phyloP scores from a whole-genome alignment of 2,329 filamentous ascomycete genomes.

The Dryadomyces sulphureus region DNA sequence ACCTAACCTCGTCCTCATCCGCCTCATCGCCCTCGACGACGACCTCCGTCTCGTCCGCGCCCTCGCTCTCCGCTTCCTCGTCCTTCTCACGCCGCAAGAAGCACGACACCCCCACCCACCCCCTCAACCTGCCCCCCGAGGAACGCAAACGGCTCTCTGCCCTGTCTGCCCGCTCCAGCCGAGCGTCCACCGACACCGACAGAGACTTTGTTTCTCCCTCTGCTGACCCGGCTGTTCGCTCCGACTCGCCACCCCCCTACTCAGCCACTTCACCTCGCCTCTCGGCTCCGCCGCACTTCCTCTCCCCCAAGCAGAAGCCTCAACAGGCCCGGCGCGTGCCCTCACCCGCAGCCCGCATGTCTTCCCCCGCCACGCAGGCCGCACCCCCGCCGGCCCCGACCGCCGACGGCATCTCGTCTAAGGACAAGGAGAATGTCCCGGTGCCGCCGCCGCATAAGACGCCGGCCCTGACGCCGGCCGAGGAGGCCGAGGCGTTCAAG shows the following conservation, averaged over 20 bases:
- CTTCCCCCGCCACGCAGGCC: constrained; percentile 13
- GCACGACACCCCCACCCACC: constrained; percentile 57
- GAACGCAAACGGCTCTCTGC: constrained; percentile 64
- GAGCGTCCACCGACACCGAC: constrained; percentile 66
- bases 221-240: constrained; percentile 20
- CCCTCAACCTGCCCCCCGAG: constrained; percentile 80
- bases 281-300: not conserved
- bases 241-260: constrained; percentile 22
- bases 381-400: constrained; percentile 17
- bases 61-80: not conserved
- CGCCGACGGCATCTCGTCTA: constrained; percentile 16
- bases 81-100: constrained; percentile 34
- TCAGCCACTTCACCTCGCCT: constrained; percentile 13
- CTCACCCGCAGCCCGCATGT: constrained; percentile 13
- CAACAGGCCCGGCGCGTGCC: constrained; percentile 15
- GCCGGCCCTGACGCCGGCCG: constrained; percentile 45
- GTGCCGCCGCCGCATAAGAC: constrained; percentile 59
- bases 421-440: constrained; percentile 24
- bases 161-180: constrained; percentile 47
- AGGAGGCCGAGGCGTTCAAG: constrained; percentile 87
- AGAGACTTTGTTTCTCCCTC: constrained; percentile 36
- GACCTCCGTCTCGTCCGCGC: constrained; percentile 15
- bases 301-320: constrained; percentile 4
- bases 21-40: no score
- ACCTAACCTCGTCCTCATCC: constrained; percentile 6